Evolutionary conservation across 2,329 filamentous ascomycete genomes (phyloP).

Genomic region (Cladosporium sp.): DNA sequence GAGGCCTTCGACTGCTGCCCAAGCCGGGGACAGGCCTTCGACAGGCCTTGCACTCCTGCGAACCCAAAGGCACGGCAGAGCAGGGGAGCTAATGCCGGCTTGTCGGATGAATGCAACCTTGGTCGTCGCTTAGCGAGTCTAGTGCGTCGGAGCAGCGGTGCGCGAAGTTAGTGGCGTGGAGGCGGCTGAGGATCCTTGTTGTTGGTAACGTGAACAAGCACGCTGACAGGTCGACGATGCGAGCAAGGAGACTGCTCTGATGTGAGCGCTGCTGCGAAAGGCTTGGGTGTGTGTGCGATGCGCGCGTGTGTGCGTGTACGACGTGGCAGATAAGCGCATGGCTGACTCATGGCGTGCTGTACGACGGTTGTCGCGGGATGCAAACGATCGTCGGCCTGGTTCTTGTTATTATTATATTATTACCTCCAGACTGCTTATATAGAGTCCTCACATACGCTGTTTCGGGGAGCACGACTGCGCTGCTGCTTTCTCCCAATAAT

Average conservation of each 20-base stretch:
- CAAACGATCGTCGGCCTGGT: not conserved
- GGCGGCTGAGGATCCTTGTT: conserved; percentile 14
- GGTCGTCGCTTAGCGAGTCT: not conserved
- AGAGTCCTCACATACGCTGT: not conserved
- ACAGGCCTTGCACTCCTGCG: not conserved
- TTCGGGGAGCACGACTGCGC: not conserved
- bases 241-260: conserved; percentile 9
- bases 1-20: conserved; percentile 2
- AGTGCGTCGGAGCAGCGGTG: conserved; percentile 14
- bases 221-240: not conserved
- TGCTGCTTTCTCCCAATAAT: not conserved
- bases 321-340: conserved; percentile 14
- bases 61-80: conserved; percentile 2
- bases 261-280: conserved; percentile 9
- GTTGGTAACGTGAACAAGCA: not conserved
- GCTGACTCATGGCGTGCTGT: conserved; percentile 12
- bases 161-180: conserved; percentile 13
- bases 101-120: not conserved
- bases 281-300: not conserved
- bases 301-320: not conserved
- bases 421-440: not conserved
- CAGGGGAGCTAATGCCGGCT: conserved; percentile 9
- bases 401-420: not conserved
- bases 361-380: conserved; percentile 1
- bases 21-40: conserved; percentile 6